phyloP scores from a whole-genome alignment of 2,329 filamentous ascomycete species.

The Pseudocercospora pini-densiflorae region DNA sequence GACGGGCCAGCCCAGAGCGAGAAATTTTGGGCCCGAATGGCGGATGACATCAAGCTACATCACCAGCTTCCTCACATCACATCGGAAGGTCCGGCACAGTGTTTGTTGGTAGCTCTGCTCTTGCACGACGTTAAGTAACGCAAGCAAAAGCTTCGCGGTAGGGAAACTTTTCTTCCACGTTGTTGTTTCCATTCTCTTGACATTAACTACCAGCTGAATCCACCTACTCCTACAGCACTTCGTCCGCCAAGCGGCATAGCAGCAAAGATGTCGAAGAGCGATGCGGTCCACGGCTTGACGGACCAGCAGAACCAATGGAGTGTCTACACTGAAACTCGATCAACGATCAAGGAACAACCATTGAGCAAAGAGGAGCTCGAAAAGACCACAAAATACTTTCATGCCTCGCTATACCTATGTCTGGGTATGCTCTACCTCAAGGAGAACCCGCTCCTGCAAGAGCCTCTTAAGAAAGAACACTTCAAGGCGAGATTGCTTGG shows the following conservation, averaged over 20 bases:
- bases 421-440: slow-evolving; percentile 81
- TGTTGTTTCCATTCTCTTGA: not conserved
- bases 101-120: not conserved
- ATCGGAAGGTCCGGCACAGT: slow-evolving; percentile 1
- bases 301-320: slow-evolving; percentile 37
- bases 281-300: slow-evolving; percentile 25
- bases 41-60: slow-evolving; percentile 7
- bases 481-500: slow-evolving; percentile 75
- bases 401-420: slow-evolving; percentile 74
- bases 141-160: slow-evolving; percentile 6
- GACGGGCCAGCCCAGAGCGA: not conserved
- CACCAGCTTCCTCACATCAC: slow-evolving; percentile 5
- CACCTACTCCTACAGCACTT: not conserved
- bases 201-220: not conserved
- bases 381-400: slow-evolving; percentile 74
- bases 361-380: slow-evolving; percentile 68
- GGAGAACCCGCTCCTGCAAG: slow-evolving; percentile 72
- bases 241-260: not conserved
- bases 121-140: not conserved
- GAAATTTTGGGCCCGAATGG: not conserved
- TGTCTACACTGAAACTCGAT: slow-evolving; percentile 37
- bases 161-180: not conserved
- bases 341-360: slow-evolving; percentile 51
- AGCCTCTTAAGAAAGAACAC: slow-evolving; percentile 70
- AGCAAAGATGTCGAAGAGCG: slow-evolving; percentile 9